These are phyloP conservation scores for Polygonum aviculare DNA, from an alignment of 148 eudicot species.

Conservation along the genomic window DNA sequence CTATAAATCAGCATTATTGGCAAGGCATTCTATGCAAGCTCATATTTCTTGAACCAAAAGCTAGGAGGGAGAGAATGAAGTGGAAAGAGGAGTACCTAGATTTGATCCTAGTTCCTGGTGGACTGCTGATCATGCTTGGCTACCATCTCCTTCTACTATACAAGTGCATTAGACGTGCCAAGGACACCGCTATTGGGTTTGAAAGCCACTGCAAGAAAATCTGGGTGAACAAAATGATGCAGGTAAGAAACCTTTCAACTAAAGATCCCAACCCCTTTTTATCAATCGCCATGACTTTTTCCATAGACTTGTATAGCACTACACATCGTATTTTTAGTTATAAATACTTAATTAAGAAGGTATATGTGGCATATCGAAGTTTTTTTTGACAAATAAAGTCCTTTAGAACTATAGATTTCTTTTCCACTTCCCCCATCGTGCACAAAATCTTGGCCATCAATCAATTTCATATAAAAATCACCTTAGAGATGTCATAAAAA, in stretches of 20 bases:
- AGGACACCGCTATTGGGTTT: conserved; percentile 49
- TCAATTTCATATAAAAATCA: no score
- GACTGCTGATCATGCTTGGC: conserved; percentile 45
- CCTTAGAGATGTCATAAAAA: background rate
- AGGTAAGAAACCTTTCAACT: conserved; percentile 24
- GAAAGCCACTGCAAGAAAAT: conserved; percentile 44
- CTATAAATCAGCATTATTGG: background rate
- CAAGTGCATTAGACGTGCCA: conserved; percentile 31
- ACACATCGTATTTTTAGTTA: background rate
- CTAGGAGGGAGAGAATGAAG: conserved; percentile 16
- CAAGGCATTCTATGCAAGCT: background rate
- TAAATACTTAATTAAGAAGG: no score
- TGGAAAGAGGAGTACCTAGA: conserved; percentile 54
- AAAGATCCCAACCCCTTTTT: background rate
- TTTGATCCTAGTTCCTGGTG: conserved; percentile 53
- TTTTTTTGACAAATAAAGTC: no score
- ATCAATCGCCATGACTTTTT: background rate
- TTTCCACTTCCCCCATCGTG: no score
- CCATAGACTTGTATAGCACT: no score
- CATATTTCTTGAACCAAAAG: background rate
- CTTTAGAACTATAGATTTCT: no score
- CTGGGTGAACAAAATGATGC: conserved; percentile 56
- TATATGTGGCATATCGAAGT: background rate
- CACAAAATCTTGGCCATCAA: no score
- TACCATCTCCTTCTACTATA: conserved; percentile 59